Base-by-base conservation (phyloP, 2,329 filamentous ascomycete genomes). In the Aaosphaeria pasadenensis region DNA sequence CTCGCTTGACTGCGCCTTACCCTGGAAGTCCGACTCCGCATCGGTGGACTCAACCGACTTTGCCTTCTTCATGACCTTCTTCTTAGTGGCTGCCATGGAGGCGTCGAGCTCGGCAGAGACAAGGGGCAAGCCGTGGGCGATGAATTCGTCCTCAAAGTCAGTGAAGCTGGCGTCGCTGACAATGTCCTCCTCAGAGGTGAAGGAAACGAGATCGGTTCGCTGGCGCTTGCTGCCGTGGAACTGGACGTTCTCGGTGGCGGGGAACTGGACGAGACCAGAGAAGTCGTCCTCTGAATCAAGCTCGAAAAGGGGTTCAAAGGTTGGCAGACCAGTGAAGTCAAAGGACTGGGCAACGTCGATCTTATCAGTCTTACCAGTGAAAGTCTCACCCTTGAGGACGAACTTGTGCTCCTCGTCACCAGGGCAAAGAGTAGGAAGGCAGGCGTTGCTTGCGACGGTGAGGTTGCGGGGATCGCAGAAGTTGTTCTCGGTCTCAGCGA, bases 381-480 rank as follows among this genome's bases (percentile, higher is more conserved):
- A 56, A 41, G 60, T 52, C 54, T 72, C 72, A 67, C 71, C 69
- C 74, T 73, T 71, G 73, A 82, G 67, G 55, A 76, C 67, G 60
- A 77, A 65, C 70, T 72, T 71, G 64, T 78, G 78, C 60, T 83
- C 80, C 63, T 87, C 83, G 70, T 87, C 84, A 44, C 77, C 78
- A n/a, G 77, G 72, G 69, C 77, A 81, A 28, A 88, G 73, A 13
- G 80, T 80, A 39, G 84, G 77, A 56, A 88, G 77, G 51, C 80
- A 78, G 24, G 86, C 79, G 57, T 89, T 86, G 30, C 73, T 73
- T 51, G 76, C 76, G 32, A 96, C 89, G 17, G 88, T 95, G 55
- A 96, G 76, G 66, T 95, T 89, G 64, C 91, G 86, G 32, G 92
- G 91, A 67, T 96, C 91, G 72, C 92, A 96, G 70, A 94, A 95